These are phyloP conservation scores for Blastobotrys aristatus DNA, from an alignment of 1,139 yeast genomes.

Conservation along the genomic window DNA sequence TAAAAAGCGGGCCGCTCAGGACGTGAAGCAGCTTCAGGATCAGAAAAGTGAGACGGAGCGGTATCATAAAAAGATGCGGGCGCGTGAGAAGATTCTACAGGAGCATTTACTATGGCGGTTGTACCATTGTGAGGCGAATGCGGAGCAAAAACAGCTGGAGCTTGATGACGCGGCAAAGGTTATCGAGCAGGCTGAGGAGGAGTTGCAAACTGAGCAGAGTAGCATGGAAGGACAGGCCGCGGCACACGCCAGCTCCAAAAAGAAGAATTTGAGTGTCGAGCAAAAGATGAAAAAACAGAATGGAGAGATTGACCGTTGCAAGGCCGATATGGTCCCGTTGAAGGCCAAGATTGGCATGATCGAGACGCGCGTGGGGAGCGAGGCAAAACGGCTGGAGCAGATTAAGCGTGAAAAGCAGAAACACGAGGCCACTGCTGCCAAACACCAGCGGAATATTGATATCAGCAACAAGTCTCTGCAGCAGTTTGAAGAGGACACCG, in stretches of 20 bases:
- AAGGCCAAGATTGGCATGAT: conserved; percentile 50
- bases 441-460: conserved; percentile 45
- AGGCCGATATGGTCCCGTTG: conserved; percentile 52
- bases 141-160: conserved; percentile 24
- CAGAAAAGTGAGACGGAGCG: conserved; percentile 70
- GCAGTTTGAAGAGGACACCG: conserved; percentile 43
- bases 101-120: conserved; percentile 59
- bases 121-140: conserved; percentile 55
- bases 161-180: conserved; percentile 18
- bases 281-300: conserved; percentile 40
- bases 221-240: conserved; percentile 18
- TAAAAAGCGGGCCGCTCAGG: conserved; percentile 68
- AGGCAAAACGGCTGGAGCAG: conserved; percentile 50
- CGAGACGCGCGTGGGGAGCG: conserved; percentile 44
- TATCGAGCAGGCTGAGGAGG: conserved; percentile 35
- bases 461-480: conserved; percentile 43
- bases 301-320: conserved; percentile 42
- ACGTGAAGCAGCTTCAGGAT: conserved; percentile 72
- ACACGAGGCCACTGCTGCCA: conserved; percentile 44
- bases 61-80: conserved; percentile 54
- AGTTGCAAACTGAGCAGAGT: conserved; percentile 17
- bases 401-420: conserved; percentile 48
- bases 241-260: conserved; percentile 20
- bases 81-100: conserved; percentile 42
- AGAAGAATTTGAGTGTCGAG: conserved; percentile 39